Conservation (phyloP, 2,329 filamentous ascomycete species). For the Fusarium avenaceum region DNA sequence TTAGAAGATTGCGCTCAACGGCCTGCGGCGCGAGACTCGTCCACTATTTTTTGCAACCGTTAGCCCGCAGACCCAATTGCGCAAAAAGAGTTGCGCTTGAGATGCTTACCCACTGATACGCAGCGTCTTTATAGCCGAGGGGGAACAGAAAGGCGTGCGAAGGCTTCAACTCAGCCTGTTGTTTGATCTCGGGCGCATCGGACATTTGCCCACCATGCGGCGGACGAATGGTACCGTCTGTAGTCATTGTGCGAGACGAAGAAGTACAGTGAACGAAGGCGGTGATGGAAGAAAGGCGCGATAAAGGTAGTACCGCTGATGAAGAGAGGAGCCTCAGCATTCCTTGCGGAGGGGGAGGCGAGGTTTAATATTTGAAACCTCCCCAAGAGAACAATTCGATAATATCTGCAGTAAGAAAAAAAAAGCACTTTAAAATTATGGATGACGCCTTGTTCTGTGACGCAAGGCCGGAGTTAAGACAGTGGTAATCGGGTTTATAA, state of each 20-base stretch:
- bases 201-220: conserved; percentile 38
- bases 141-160: conserved; percentile 74
- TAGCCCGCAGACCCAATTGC: not conserved
- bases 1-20: conserved; percentile 90
- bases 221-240: conserved; percentile 50
- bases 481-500: conserved; percentile 37
- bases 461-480: conserved; percentile 48
- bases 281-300: conserved; percentile 55
- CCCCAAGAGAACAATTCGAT: conserved; percentile 33
- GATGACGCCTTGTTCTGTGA: conserved; percentile 47
- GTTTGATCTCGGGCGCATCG: conserved; percentile 44
- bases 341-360: conserved; percentile 50
- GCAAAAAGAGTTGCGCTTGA: not conserved
- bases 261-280: conserved; percentile 43
- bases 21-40: conserved; percentile 82
- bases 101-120: conserved; percentile 84
- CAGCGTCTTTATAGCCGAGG: conserved; percentile 90
- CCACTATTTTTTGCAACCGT: conserved; percentile 71
- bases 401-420: not conserved
- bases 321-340: conserved; percentile 62
- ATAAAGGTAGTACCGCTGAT: conserved; percentile 57
- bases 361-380: conserved; percentile 42
- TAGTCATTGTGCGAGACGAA: conserved; percentile 51
- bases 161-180: conserved; percentile 49
- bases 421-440: conserved; percentile 38